A percentile compares a stretch with the other conserved stretches of the same genome.
Evolutionary conservation across 768 basidiomycete genomes (phyloP).

Genomic region (Naganishia vishniacii): DNA sequence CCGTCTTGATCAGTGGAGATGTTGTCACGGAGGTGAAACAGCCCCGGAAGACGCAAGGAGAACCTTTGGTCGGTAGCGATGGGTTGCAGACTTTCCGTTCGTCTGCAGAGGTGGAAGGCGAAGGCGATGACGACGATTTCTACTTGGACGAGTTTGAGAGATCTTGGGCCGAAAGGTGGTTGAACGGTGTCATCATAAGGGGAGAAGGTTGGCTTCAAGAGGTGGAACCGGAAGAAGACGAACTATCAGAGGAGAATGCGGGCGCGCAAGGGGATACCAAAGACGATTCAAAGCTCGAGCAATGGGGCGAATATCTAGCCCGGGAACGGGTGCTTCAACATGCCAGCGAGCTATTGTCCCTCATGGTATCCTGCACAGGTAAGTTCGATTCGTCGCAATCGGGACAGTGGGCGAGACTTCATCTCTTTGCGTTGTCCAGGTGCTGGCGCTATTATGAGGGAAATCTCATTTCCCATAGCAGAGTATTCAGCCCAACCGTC

Average conservation of each 20-base stretch:
- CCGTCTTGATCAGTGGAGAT: conserved; percentile 9
- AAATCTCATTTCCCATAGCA: conserved; percentile 3
- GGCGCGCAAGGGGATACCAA: conserved; percentile 2
- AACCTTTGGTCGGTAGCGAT: background rate
- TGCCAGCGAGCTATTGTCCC: conserved; percentile 42
- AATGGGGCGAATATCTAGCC: conserved; percentile 26
- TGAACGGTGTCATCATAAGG: conserved; percentile 39
- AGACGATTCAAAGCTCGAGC: background rate
- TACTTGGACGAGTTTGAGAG: conserved; percentile 45
- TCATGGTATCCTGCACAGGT: conserved; percentile 45
- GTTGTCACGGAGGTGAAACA: conserved; percentile 3
- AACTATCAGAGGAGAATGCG: conserved; percentile 23
- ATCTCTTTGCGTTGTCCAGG: conserved; percentile 2
- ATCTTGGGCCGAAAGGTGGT: conserved; percentile 47
- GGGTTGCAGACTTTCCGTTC: too few species aligned
- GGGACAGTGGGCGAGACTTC: too few species aligned
- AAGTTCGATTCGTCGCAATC: too few species aligned
- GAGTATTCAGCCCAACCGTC: background rate
- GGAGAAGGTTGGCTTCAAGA: conserved; percentile 42
- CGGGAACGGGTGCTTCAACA: conserved; percentile 40
- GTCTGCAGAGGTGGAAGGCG: background rate
- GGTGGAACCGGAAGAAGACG: conserved; percentile 28
- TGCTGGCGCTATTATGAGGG: conserved; percentile 22
- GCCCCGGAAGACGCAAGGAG: background rate
- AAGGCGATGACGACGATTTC: conserved; percentile 18